Evolutionary conservation across 1,139 yeast genomes (phyloP).

Genomic region (Suhomyces wounanorum): DNA sequence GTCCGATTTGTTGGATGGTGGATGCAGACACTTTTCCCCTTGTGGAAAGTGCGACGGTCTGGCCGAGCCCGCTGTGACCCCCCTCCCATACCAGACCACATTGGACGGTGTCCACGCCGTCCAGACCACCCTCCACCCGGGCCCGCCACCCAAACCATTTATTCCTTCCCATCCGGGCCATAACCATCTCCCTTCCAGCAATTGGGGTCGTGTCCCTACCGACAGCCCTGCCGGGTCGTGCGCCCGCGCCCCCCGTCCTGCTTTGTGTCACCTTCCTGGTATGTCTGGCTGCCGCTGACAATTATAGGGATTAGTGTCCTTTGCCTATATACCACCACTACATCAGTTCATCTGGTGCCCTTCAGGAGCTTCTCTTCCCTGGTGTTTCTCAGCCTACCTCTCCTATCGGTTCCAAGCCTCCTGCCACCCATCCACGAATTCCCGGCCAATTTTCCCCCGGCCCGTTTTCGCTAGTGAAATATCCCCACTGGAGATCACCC

Average conservation of each 20-base stretch:
- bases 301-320: slow-evolving; percentile 10
- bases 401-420: background rate
- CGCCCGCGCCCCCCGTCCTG: slow-evolving; percentile 3
- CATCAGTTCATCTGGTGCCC: slow-evolving; percentile 10
- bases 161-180: too few relatives aligned
- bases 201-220: background rate
- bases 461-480: slow-evolving; percentile 2
- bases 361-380: slow-evolving; percentile 6
- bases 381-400: background rate
- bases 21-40: background rate
- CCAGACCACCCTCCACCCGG: too few relatives aligned
- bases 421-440: background rate
- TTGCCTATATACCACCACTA: slow-evolving; percentile 3
- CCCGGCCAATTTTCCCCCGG: slow-evolving; percentile 1
- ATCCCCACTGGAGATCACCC: slow-evolving; percentile 3
- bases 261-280: slow-evolving; percentile 10
- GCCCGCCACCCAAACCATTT: too few relatives aligned
- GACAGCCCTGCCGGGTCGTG: slow-evolving; percentile 3
- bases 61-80: background rate
- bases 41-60: background rate
- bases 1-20: background rate
- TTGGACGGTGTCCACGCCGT: too few relatives aligned
- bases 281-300: slow-evolving; percentile 12
- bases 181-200: too few relatives aligned
- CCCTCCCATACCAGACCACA: too few relatives aligned